Percentiles rank a stretch among this genome's conserved stretches.
These are phyloP conservation scores for Diutina catenulata DNA, from an alignment of 1,139 yeast genomes.

Conservation along the genomic window DNA sequence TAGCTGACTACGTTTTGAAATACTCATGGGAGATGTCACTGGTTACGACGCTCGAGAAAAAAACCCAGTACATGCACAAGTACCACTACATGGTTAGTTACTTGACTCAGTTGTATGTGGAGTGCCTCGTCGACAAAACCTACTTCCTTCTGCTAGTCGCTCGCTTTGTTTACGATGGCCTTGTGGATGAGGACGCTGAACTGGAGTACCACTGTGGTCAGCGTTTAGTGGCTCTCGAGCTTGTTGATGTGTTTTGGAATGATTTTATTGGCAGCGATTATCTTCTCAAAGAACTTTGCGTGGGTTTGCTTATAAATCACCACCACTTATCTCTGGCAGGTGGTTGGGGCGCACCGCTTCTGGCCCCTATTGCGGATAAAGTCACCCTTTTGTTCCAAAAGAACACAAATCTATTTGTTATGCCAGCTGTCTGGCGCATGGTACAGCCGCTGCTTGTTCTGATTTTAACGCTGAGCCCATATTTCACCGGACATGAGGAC, in stretches of 20 bases:
- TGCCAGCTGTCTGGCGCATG: conserved; percentile 62
- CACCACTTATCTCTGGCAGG: conserved; percentile 11
- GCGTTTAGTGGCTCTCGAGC: conserved; percentile 34
- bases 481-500: conserved; percentile 14
- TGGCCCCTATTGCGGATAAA: conserved; percentile 18
- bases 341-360: no score
- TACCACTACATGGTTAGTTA: conserved; percentile 51
- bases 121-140: conserved; percentile 51
- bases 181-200: conserved; percentile 13
- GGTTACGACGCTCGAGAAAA: conserved; percentile 18
- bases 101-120: conserved; percentile 53
- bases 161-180: conserved; percentile 39
- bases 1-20: conserved; percentile 46
- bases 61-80: conserved; percentile 37
- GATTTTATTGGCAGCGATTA: conserved; percentile 44
- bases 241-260: conserved; percentile 62
- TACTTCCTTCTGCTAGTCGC: conserved; percentile 54
- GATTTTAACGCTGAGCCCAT: conserved; percentile 21
- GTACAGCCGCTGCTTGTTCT: conserved; percentile 32
- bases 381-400: conserved; percentile 41
- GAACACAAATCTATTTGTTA: conserved; percentile 62
- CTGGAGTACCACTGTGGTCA: conserved; percentile 22
- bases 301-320: conserved; percentile 33
- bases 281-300: conserved; percentile 50
- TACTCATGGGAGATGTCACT: conserved; percentile 28